A percentile compares a stretch with the other conserved stretches of the same genome.
These are phyloP conservation scores for Leccinum longicurvipes DNA, from an alignment of 768 basidiomycete species.

Conservation along the genomic window DNA sequence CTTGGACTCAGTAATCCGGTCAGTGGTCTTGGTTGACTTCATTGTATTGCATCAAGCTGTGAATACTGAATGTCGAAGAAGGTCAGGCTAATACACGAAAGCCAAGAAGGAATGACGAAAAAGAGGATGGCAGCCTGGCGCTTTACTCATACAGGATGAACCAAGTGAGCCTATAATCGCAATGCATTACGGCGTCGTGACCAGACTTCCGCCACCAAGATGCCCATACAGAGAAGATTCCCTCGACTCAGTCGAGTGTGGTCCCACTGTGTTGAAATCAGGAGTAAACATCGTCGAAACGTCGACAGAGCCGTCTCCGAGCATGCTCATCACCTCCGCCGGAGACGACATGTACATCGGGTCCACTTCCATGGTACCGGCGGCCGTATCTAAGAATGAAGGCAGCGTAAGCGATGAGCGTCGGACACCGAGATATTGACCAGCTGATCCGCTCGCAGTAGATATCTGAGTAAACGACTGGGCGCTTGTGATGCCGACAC, in stretches of 20 bases:
- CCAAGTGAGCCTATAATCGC: neutral
- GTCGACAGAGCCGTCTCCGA: constrained; percentile 43
- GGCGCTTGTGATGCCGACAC: constrained; percentile 20
- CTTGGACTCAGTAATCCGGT: neutral
- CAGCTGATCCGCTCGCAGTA: constrained; percentile 7
- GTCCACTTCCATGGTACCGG: constrained; percentile 46
- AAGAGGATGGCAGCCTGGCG: constrained; percentile 3
- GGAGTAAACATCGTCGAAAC: constrained; percentile 32
- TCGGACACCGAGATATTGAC: constrained; percentile 26
- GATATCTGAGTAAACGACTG: constrained; percentile 30
- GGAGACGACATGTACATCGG: constrained; percentile 53
- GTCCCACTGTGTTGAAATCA: constrained; percentile 29
- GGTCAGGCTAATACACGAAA: constrained; percentile 9
- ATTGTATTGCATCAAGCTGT: neutral
- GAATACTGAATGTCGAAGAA: neutral
- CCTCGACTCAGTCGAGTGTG: constrained; percentile 21
- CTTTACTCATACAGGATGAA: constrained; percentile 17
- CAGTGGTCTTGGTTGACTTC: neutral
- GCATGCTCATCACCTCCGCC: constrained; percentile 60
- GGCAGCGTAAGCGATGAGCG: constrained; percentile 23
- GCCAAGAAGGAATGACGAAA: neutral
- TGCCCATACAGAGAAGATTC: constrained; percentile 29
- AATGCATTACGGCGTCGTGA: constrained; percentile 26
- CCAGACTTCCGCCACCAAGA: constrained; percentile 19
- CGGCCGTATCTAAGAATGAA: constrained; percentile 28